Evolutionary conservation across 257 asterid genomes (phyloP).

Genomic region (Solanum chmielewskii): DNA sequence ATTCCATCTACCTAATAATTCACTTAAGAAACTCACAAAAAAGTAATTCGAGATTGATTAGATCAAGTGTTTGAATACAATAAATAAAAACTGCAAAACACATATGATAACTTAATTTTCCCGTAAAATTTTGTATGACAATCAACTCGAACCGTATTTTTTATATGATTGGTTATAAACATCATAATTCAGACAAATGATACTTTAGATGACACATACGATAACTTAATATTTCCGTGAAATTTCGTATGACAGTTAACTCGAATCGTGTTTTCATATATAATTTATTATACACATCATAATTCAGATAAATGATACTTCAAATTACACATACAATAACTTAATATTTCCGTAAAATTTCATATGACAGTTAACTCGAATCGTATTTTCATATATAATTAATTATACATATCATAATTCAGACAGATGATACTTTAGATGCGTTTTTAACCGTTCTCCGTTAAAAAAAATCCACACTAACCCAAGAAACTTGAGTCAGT

Average conservation of each 20-base stretch:
- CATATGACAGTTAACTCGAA: neutral
- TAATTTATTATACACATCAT: neutral
- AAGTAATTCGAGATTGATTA: fast-evolving
- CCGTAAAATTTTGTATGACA: neutral
- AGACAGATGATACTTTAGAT: neutral
- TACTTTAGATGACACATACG: no score
- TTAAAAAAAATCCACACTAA: neutral
- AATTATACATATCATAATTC: neutral
- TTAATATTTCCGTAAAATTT: no score
- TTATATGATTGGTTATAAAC: no score
- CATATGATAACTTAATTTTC: neutral
- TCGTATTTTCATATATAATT: neutral
- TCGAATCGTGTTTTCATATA: neutral
- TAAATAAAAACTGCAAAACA: neutral
- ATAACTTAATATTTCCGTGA: no score
- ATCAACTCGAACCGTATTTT: neutral
- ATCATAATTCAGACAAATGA: neutral
- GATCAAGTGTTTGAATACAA: neutral
- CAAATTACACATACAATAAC: no score
- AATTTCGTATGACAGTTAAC: neutral
- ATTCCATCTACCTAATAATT: no score
- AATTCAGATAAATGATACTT: neutral
- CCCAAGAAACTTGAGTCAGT: neutral
- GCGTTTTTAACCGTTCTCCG: fast-evolving
- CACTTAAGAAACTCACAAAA: neutral